Base-by-base conservation (phyloP, 2,329 filamentous ascomycete genomes). In the Beauveria varroae region DNA sequence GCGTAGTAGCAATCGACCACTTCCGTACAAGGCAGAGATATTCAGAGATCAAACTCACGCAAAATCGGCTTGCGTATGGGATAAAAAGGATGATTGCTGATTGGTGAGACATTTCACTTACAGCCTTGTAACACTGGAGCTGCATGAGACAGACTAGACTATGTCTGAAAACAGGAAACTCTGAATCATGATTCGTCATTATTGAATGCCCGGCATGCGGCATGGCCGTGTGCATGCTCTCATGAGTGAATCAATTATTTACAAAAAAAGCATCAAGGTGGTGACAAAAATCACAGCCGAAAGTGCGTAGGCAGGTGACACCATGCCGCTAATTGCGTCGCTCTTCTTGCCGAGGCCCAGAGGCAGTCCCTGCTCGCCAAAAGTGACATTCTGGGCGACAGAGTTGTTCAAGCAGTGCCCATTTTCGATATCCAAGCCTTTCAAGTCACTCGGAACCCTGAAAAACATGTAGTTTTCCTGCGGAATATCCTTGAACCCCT, bases 381-480 rank as follows among this genome's bases (percentile, higher is more conserved):
- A 92, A 0, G 88, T 91, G 47, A 92, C 77, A 64, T 91, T 90
- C 72, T 92, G 88, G 43, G 76, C 72, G 6, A 92, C 80, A 0
- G 78, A 80, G 34, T 73, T 67, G 67, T 91, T 92, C 67, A 84
- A 79, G 26, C 57, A 59, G n/a, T 44, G 37, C 3, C 47, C 89
- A 50, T 82, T 83, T 3, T 76, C 79, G 63, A 93, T 85, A 67
- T 93, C 87, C 63, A 91, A 73, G 3, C 80, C 79, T 7, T 68
- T 79, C 43, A 93, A 73, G 66, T 93, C 89, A 70, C 91, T 85
- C 1, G 89, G 82, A 20, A 87, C 80, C 18, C 81, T 76, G 78
- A 93, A 93, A 75, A 93, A 93, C 89, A 93, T 92, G 75, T 91
- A 93, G 65, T 77, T 82, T 37, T 78, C 78, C 70, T 87, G 83